Base-by-base conservation (phyloP, 805 yeast species). In the Nakazawaea holstii region DNA sequence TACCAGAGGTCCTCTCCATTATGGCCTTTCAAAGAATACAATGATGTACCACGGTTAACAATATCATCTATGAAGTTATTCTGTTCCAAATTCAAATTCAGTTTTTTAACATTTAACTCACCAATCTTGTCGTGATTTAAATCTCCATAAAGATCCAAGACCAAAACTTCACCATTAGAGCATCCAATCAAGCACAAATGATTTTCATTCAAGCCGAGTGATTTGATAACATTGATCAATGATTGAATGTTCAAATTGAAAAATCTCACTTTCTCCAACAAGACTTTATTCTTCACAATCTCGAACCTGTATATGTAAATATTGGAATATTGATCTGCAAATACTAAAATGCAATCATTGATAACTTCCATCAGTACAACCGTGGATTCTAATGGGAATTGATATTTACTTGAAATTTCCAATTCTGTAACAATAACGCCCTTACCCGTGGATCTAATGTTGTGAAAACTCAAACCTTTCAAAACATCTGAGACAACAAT, bases 121-220 rank as follows among this genome's bases (percentile, higher is more conserved):
- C 24, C 24, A 20, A 20, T 20, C 24, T 20, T 20, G 5, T 20
- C 5, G 3, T 20, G 24, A 20, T 5, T 20, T 20, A 20, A 5
- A 20, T 8, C 27, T 14, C 6, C 20, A 20, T 15, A 6, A 10
- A 39, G 29, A 10, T 29, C 42, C 26, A 39, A 29, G 13, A 39
- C 1, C 7, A 39, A 39, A 5, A 39, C 33, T 30, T 39, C 42
- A 8, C 42, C 42, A 29, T 39, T 39, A 8, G 29, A 8, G 15
- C 42, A 39, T 29, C 42, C 42, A 28, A 39, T 10, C n/a, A 39
- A 29, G n/a, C 42, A 39, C 7, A 29, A 17, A 30, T 28, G 42
- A 39, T 6, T 8, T 11, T 39, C 29, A n/a, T 13, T 26, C 7
- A 8, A n/a, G 8, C n/a, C 8, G 1, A 15, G 30, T 14, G 42